These are phyloP conservation scores for Phascolomyces articulosus DNA, from an alignment of 371 early-diverging fungal genomes.

Conservation along the genomic window DNA sequence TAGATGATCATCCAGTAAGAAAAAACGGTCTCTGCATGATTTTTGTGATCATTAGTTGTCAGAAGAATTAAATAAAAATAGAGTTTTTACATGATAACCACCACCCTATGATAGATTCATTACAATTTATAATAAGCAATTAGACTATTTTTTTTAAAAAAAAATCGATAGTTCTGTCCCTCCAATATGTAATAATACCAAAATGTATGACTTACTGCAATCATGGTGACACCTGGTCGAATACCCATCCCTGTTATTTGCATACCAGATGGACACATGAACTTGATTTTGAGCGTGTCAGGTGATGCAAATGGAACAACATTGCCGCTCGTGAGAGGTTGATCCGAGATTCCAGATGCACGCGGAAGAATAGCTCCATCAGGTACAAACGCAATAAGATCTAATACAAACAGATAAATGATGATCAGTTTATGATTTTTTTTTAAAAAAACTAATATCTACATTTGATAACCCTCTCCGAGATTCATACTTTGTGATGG, in stretches of 20 bases:
- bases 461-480: too few species aligned
- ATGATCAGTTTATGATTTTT: too few species aligned
- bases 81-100: constrained; percentile 48
- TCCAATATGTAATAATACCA: neutral
- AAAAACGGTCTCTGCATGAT: neutral
- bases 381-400: constrained; percentile 45
- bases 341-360: constrained; percentile 43
- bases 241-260: constrained; percentile 52
- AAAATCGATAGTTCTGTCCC: neutral
- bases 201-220: constrained; percentile 22
- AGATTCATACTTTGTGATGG: neutral
- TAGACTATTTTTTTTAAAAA: neutral
- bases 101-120: constrained; percentile 38
- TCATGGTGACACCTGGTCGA: constrained; percentile 45
- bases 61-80: too few species aligned
- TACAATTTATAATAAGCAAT: neutral
- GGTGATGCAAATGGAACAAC: constrained; percentile 16
- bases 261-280: constrained; percentile 44
- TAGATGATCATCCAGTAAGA: neutral
- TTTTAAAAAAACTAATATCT: too few species aligned
- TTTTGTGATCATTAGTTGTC: too few species aligned
- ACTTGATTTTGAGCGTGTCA: constrained; percentile 9
- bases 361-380: constrained; percentile 59
- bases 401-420: too few species aligned
- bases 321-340: constrained; percentile 29